A percentile compares a stretch with the other conserved stretches of the same genome.
These are phyloP conservation scores for Fusarium vanettenii DNA, from an alignment of 2,329 filamentous ascomycete species.

Conservation along the genomic window DNA sequence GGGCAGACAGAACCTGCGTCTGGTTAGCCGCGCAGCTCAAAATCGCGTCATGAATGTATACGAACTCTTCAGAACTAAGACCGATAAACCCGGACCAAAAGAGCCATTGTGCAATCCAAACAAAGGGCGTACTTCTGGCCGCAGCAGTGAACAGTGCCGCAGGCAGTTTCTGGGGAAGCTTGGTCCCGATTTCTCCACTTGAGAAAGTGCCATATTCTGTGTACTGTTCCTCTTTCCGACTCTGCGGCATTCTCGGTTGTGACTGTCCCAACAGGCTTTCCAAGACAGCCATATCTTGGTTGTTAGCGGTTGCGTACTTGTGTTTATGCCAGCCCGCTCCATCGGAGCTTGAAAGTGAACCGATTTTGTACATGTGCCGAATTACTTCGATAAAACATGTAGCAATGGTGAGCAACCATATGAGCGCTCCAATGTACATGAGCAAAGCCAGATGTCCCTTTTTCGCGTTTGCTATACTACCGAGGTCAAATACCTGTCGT, in stretches of 20 bases:
- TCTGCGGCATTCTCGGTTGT: neutral
- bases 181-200: neutral
- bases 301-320: neutral
- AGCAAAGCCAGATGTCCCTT: neutral
- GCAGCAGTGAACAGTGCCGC: neutral
- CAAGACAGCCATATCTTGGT: neutral
- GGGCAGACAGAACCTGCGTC: neutral
- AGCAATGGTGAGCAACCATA: constrained; percentile 1
- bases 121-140: neutral
- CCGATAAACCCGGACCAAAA: constrained; percentile 29
- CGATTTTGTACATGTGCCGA: neutral
- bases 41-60: neutral
- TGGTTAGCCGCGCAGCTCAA: neutral
- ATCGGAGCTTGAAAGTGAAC: neutral
- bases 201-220: neutral
- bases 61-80: constrained; percentile 4
- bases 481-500: constrained; percentile 2
- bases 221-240: neutral
- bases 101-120: constrained; percentile 18
- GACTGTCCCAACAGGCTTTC: neutral
- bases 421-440: constrained; percentile 16
- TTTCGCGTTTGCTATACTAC: neutral
- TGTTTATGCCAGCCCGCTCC: neutral
- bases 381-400: neutral
- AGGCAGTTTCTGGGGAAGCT: neutral